Base-by-base conservation (phyloP, 306 rosid genomes). In the Betula pendula region DNA sequence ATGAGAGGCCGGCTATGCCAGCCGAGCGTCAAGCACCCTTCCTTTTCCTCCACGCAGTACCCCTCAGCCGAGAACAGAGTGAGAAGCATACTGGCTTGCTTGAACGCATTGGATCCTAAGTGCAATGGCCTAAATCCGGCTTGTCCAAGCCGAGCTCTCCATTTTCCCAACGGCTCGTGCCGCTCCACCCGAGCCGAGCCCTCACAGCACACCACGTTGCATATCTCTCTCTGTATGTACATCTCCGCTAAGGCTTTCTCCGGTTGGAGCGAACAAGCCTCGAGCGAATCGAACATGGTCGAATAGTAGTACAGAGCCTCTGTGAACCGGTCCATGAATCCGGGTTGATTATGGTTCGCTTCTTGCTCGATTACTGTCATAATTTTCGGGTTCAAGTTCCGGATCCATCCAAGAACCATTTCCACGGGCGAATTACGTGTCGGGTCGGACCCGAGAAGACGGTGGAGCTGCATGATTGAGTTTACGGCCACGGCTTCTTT, bases 1-100 rank as follows among this genome's bases (percentile, higher is more conserved):
- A 93, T 89, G 24, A 93, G 88, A 17, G 97, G 90, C 0, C 97
- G 91, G 90, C 88, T 91, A 48, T 93, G 98, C 98, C 98, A 93
- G 22, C 98, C 98, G 38, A 93, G 84, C 15, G 93, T 93, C 77
- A 93, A 83, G 62, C 96, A 88, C 1, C 98, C 98, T 48, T 88
- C 89, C 20, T 82, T 91, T 84, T 93, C 98, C 68, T 93, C 93
- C 63, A 93, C 94, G 3, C 90, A 83, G 68, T 87, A 93, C 20
- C 97, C 97, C 56, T 89, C 97, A 0, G 93, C 89, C 6, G 98
- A 93, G 76, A 93, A 93, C 12, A 91, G 87, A 6, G 91, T 91
- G 74, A 93, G 71, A 4, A 93, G 70, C 98, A 93, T 91, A 49
- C 97, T 88, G 0, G 97, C 98, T 42, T 93, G 98, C 65, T 89